Evolutionary conservation across 2,329 filamentous ascomycete species (phyloP).

Genomic region (Didymella segeticola): DNA sequence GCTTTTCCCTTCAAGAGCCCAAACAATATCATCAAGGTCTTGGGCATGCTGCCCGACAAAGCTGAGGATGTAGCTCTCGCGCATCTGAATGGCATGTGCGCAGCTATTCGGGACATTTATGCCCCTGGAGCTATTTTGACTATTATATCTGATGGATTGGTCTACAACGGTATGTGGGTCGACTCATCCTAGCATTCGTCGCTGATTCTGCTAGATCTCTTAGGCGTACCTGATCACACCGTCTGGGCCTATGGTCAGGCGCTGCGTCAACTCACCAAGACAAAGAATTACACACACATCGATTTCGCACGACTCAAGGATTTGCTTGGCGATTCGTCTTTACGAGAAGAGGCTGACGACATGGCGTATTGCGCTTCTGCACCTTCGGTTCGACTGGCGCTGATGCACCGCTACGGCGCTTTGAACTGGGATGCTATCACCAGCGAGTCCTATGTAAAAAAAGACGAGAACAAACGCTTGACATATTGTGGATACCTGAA

Average conservation of each 20-base stretch:
- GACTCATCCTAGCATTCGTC: not conserved
- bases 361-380: slow-evolving; percentile 27
- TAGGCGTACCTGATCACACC: slow-evolving; percentile 51
- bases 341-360: slow-evolving; percentile 18
- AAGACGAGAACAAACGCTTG: slow-evolving; percentile 19
- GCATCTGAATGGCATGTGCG: slow-evolving; percentile 51
- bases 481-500: slow-evolving; percentile 30
- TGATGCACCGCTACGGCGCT: slow-evolving; percentile 25
- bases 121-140: slow-evolving; percentile 47
- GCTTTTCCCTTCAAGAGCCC: slow-evolving; percentile 69
- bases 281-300: slow-evolving; percentile 22
- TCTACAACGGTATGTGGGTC: slow-evolving; percentile 43
- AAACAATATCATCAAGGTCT: slow-evolving; percentile 62
- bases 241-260: slow-evolving; percentile 49
- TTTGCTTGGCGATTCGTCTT: slow-evolving; percentile 15
- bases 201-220: slow-evolving; percentile 39
- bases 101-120: slow-evolving; percentile 50
- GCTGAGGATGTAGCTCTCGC: slow-evolving; percentile 53
- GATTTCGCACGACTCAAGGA: slow-evolving; percentile 25
- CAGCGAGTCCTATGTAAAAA: slow-evolving; percentile 17
- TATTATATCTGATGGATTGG: slow-evolving; percentile 52
- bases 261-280: slow-evolving; percentile 18
- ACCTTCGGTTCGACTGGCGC: slow-evolving; percentile 22
- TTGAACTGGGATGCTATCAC: slow-evolving; percentile 16
- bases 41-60: slow-evolving; percentile 56